phyloP scores from a whole-genome alignment of 2,329 filamentous ascomycete species.

The Tolypocladium ophioglossoides region DNA sequence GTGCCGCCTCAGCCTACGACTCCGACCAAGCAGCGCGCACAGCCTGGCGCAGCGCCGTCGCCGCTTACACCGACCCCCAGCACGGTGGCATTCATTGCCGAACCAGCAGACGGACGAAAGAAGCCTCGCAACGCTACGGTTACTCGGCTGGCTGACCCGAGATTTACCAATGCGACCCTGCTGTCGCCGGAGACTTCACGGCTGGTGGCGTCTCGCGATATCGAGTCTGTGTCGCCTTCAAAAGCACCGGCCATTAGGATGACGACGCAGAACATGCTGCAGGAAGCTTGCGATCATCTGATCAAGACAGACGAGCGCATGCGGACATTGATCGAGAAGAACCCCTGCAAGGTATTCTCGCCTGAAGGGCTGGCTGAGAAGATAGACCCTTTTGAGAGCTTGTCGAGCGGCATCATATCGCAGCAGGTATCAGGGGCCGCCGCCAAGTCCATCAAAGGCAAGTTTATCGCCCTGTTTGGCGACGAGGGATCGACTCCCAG shows the following conservation, averaged over 20 bases:
- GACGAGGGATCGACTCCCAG: slow-evolving; percentile 19
- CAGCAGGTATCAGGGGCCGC: slow-evolving; percentile 95
- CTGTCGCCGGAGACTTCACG: slow-evolving; percentile 62
- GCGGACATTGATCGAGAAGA: slow-evolving; percentile 57
- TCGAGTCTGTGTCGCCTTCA: slow-evolving; percentile 34
- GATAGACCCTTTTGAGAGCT: slow-evolving; percentile 77
- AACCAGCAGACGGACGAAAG: slow-evolving; percentile 16
- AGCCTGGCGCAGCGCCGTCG: slow-evolving; percentile 13
- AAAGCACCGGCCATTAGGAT: slow-evolving; percentile 26
- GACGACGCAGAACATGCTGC: slow-evolving; percentile 63
- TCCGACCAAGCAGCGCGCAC: slow-evolving; percentile 20
- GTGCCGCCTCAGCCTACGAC: slow-evolving; percentile 14
- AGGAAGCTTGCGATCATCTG: slow-evolving; percentile 66
- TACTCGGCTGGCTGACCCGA: slow-evolving; percentile 50
- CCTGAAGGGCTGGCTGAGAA: slow-evolving; percentile 72
- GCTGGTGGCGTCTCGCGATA: slow-evolving; percentile 40
- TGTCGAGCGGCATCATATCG: slow-evolving; percentile 82
- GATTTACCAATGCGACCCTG: slow-evolving; percentile 57
- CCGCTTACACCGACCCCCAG: slow-evolving; percentile 38
- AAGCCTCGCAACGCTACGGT: slow-evolving; percentile 31
- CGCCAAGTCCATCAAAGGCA: slow-evolving; percentile 77
- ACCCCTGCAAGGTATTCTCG: slow-evolving; percentile 72
- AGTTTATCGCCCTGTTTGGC: slow-evolving; percentile 67
- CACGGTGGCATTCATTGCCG: slow-evolving; percentile 28
- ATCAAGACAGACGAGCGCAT: slow-evolving; percentile 63